These are phyloP conservation scores for Chlorella sorokiniana DNA, from an alignment of 139 green algal species.

Conservation along the genomic window DNA sequence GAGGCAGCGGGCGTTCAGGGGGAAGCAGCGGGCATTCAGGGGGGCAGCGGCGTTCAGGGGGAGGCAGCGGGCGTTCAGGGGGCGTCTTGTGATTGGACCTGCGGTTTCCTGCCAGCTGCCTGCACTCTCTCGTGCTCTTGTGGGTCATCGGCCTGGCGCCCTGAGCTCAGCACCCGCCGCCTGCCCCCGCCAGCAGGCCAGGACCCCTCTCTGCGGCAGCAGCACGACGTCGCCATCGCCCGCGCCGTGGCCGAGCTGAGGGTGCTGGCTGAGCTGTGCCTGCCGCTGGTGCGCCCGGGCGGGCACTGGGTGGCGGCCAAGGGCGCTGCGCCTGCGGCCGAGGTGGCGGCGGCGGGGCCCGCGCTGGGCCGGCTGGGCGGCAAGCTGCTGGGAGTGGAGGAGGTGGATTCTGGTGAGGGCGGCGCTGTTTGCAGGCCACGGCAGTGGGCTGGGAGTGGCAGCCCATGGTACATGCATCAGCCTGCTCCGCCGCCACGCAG, in stretches of 20 bases:
- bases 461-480: neutral
- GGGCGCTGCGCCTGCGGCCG: conserved; percentile 65
- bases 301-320: conserved; percentile 89
- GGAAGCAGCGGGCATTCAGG: no score
- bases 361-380: conserved; percentile 73
- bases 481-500: neutral
- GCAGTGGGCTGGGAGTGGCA: neutral
- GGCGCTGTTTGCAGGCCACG: neutral
- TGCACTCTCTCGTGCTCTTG: no score
- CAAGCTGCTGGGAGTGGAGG: conserved; percentile 45
- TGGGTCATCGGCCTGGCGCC: no score
- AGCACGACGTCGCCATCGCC: conserved; percentile 76
- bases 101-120: no score
- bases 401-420: conserved; percentile 63
- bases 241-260: conserved; percentile 85
- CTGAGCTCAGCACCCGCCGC: no score
- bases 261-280: conserved; percentile 88
- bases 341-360: conserved; percentile 57
- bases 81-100: no score
- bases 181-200: neutral
- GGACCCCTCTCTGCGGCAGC: conserved; percentile 47
- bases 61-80: no score
- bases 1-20: no score
- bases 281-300: conserved; percentile 81
- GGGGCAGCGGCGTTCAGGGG: no score